A percentile compares a stretch with the other conserved stretches of the same genome.
Evolutionary conservation across 495 filamentous ascomycete genomes (phyloP).

Genomic region (Podospora bellae-mahoneyi): DNA sequence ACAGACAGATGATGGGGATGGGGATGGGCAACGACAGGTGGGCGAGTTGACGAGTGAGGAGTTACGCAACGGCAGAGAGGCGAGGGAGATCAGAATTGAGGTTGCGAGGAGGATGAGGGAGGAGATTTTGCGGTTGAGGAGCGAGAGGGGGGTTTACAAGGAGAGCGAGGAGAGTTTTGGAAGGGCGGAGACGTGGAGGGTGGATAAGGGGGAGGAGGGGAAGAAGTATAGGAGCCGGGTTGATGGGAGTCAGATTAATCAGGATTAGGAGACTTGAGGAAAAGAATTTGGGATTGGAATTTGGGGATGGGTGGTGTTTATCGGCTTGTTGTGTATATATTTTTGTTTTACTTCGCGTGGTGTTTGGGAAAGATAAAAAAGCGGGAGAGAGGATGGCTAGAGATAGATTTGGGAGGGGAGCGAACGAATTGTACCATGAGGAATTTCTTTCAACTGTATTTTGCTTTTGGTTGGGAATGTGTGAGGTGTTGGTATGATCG

Average conservation of each 20-base stretch:
- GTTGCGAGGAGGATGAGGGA: conserved; percentile 72
- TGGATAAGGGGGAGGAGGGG: conserved; percentile 28
- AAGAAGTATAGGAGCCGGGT: conserved; percentile 46
- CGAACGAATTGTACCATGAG: no score
- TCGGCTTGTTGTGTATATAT: background rate
- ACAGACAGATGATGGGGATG: conserved; percentile 42
- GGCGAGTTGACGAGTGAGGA: conserved; percentile 45
- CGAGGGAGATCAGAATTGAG: conserved; percentile 74
- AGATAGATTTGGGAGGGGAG: no score
- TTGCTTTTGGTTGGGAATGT: no score
- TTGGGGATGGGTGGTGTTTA: background rate
- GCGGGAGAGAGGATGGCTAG: no score
- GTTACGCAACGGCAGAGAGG: conserved; percentile 68
- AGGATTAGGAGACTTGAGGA: conserved; percentile 23
- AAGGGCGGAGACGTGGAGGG: conserved; percentile 49
- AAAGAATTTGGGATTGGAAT: background rate
- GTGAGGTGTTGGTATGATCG: no score
- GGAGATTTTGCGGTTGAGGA: conserved; percentile 74
- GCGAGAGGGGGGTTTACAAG: conserved; percentile 58
- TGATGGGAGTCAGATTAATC: conserved; percentile 46
- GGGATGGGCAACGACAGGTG: conserved; percentile 41
- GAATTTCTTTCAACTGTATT: no score
- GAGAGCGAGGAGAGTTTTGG: conserved; percentile 65
- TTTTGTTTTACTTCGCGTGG: background rate
- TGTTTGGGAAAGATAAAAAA: background rate